phyloP scores from a whole-genome alignment of 768 basidiomycete genomes.

The Lepiota brunneoincarnata region DNA sequence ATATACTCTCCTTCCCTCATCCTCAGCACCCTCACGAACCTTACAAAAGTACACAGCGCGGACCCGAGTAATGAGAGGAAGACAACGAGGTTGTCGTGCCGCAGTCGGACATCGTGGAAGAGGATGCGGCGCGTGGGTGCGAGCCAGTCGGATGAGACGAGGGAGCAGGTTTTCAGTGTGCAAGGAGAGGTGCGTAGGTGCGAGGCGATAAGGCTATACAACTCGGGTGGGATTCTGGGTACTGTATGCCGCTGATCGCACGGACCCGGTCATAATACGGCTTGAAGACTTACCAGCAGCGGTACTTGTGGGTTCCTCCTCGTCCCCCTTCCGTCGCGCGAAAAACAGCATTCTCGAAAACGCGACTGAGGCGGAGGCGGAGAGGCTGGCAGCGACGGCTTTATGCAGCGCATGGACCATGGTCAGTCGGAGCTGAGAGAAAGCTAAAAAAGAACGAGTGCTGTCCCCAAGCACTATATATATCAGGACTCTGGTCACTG shows the following conservation, averaged over 20 bases:
- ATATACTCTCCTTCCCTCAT: conserved; percentile 8
- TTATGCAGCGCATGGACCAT: too few relatives aligned
- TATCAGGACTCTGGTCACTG: too few relatives aligned
- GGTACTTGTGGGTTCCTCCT: too few relatives aligned
- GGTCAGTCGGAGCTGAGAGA: too few relatives aligned
- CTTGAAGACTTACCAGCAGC: too few relatives aligned
- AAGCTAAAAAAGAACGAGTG: too few relatives aligned
- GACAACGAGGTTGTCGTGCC: background rate
- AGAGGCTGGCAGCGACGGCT: too few relatives aligned
- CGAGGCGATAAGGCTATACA: conserved; percentile 6
- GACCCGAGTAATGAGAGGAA: background rate
- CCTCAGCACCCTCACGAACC: background rate
- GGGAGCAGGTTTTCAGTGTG: background rate
- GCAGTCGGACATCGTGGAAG: background rate
- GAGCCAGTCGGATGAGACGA: conserved; percentile 2
- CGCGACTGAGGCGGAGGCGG: background rate
- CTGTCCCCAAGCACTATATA: too few relatives aligned
- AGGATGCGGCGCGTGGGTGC: background rate
- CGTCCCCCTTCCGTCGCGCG: background rate
- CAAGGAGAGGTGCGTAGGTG: background rate
- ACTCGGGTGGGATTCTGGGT: background rate
- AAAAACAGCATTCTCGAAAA: background rate
- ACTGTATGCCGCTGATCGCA: background rate
- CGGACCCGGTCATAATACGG: too few relatives aligned
- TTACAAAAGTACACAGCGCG: background rate